Percentiles rank a stretch among this genome's conserved stretches.
Conservation (phyloP, 192 early-diverging fungal species). For the Coemansia sp. region DNA sequence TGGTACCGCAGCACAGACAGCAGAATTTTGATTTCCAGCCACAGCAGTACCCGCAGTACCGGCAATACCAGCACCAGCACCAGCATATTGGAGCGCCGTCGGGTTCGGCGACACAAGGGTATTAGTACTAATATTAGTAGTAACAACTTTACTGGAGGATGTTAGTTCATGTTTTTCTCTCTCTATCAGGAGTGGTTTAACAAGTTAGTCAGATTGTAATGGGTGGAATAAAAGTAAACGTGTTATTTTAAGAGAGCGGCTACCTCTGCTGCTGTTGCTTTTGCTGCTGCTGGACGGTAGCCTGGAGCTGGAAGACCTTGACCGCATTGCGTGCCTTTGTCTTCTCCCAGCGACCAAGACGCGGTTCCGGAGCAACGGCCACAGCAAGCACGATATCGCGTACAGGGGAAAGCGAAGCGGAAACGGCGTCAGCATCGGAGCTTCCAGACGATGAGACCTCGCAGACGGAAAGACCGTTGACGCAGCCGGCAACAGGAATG, state of each 20-base stretch:
- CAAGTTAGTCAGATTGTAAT: background rate
- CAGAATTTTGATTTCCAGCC: background rate
- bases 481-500: conserved; percentile 66
- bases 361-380: conserved; percentile 87
- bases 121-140: background rate
- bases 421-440: too few species aligned
- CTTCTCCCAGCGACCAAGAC: conserved; percentile 87
- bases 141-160: too few species aligned
- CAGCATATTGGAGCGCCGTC: background rate
- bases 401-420: conserved; percentile 7
- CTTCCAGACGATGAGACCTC: conserved; percentile 18
- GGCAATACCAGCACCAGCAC: conserved; percentile 2
- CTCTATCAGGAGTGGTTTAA: background rate
- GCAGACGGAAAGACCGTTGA: conserved; percentile 54
- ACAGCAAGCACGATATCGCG: conserved; percentile 59
- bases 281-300: background rate
- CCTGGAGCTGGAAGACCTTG: conserved; percentile 64
- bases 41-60: background rate
- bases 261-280: background rate
- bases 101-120: background rate
- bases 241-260: too few species aligned
- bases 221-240: background rate
- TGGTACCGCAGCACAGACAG: too few species aligned
- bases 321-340: conserved; percentile 78
- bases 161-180: background rate